Evolutionary conservation across 2,329 filamentous ascomycete species (phyloP), one percentile per base, ranked within the genome.

Genomic region (Macrophomina tecta): DNA sequence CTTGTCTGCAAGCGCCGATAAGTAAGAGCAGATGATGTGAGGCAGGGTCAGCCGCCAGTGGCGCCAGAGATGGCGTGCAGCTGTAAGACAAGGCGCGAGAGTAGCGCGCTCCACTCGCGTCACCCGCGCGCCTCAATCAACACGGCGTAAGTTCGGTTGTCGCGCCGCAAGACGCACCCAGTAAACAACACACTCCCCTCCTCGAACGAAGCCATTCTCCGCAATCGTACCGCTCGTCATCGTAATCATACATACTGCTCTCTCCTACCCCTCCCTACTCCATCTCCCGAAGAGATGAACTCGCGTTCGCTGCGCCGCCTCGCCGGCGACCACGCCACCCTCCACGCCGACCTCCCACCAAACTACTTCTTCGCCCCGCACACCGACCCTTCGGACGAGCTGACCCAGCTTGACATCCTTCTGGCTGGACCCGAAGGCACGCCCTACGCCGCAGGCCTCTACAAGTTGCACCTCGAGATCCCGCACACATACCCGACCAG

Each of bases 391-490:
- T 71, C 73, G 30, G 64, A 70, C 18, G 85, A 88, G 69, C 79
- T 90, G 7, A 87, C 84, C 2, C 81, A 85, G 48, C 82, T 90
- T 68, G 81, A 84, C 32, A 78, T 89, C 55, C 81, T 89, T 36
- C 82, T 90, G 65, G 84, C 86, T 4, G 87, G 87, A 0, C 86
- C 87, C 0, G 79, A 82, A 38, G 85, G 85, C 52, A 89, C 87
- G 42, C 86, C 87, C 2, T 90, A 89, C 71, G 80, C 83, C 0
- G 74, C 80, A 28, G 87, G 87, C 32, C 76, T 89, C 23, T 90
- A 85, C 85, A 84, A 82, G 65, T 75, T 90, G 1, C 85, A 87
- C 70, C 80, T 90, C 55, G 82, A 84, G 53, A 87, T 89, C 40
- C 87, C 87, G 0, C 78, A 82, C 18, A 83, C 82, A n/a, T 88